Percentiles rank a stretch among this genome's conserved stretches.
phyloP scores from a whole-genome alignment of 306 rosid species.

The Medicago lupulina region DNA sequence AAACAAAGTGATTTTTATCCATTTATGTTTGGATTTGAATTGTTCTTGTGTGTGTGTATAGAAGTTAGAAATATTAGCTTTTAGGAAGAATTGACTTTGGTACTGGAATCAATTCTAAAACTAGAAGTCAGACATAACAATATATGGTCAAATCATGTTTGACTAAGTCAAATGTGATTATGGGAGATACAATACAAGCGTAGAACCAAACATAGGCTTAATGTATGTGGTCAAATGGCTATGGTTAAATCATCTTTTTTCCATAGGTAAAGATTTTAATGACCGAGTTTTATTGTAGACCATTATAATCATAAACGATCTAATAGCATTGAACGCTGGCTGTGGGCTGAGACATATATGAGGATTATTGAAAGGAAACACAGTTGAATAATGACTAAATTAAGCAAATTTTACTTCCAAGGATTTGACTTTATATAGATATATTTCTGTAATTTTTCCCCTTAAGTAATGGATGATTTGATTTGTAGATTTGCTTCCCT shows the following conservation, averaged over 20 bases:
- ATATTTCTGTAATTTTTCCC: not conserved
- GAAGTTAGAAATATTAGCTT: too few relatives aligned
- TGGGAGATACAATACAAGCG: too few relatives aligned
- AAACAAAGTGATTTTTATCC: too few relatives aligned
- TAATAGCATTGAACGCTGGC: conserved; percentile 5
- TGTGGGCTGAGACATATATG: not conserved
- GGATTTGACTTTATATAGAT: not conserved
- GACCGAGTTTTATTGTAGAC: not conserved
- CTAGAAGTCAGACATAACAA: too few relatives aligned
- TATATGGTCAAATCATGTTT: too few relatives aligned
- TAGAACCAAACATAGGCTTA: too few relatives aligned
- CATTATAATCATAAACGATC: conserved; percentile 11
- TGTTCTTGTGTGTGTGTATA: too few relatives aligned
- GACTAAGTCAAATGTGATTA: too few relatives aligned
- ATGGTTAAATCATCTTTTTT: not conserved
- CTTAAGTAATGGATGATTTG: not conserved
- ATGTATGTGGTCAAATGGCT: not conserved
- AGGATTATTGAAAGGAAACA: not conserved
- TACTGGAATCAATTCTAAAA: too few relatives aligned
- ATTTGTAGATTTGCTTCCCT: not conserved
- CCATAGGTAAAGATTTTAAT: not conserved
- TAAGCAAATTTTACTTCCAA: conserved; percentile 1
- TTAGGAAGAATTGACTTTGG: too few relatives aligned
- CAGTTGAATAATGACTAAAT: not conserved
- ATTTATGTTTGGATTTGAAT: too few relatives aligned